phyloP scores from a whole-genome alignment of 208 protist genomes.

The Trypanosoma scelopori region DNA sequence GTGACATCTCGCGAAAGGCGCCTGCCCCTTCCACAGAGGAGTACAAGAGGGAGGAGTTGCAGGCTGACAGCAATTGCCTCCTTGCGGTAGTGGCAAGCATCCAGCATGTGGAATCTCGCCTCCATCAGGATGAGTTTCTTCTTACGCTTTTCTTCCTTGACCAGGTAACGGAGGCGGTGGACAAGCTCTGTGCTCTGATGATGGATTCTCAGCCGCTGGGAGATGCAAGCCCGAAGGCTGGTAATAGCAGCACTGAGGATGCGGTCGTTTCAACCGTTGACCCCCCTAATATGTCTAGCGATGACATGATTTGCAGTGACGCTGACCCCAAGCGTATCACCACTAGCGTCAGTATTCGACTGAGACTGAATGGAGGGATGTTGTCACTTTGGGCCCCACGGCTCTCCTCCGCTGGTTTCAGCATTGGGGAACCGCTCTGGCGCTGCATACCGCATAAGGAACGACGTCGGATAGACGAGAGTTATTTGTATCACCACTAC shows the following conservation, averaged over 20 bases:
- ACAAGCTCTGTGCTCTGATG: constrained; percentile 9
- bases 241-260: neutral
- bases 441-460: constrained; percentile 41
- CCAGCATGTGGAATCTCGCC: neutral
- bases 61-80: constrained; percentile 15
- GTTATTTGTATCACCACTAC: constrained; percentile 28
- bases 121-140: constrained; percentile 31
- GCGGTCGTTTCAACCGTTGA: neutral
- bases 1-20: constrained; percentile 6
- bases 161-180: constrained; percentile 21
- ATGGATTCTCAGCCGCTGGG: neutral
- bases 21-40: constrained; percentile 16
- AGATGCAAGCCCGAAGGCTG: neutral
- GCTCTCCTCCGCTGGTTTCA: constrained; percentile 53
- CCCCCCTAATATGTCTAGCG: neutral
- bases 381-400: constrained; percentile 50
- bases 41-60: constrained; percentile 16
- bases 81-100: constrained; percentile 21
- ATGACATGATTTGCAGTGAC: neutral
- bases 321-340: constrained; percentile 1
- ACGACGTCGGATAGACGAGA: constrained; percentile 11
- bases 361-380: constrained; percentile 14
- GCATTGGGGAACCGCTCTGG: constrained; percentile 54
- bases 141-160: constrained; percentile 23
- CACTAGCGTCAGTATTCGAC: constrained; percentile 20